Conservation (phyloP, 768 basidiomycete species). For the Mycena crocata region DNA sequence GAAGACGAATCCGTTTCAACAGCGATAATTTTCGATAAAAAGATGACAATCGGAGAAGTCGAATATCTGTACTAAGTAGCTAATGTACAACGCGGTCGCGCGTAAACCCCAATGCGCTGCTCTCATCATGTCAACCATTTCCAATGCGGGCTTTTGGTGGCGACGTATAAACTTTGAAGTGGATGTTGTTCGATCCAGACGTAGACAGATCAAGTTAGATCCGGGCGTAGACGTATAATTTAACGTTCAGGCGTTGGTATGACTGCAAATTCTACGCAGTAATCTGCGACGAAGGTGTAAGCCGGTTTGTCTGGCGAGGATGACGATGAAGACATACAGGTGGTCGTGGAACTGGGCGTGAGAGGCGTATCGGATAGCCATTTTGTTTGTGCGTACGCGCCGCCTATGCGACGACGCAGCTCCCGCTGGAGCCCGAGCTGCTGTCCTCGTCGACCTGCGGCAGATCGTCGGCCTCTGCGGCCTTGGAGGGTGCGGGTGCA, state of each 20-base stretch:
- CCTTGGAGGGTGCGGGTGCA: conserved; percentile 7
- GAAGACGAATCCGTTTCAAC: neutral
- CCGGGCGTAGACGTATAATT: no score
- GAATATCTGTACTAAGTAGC: conserved; percentile 9
- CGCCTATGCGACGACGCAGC: conserved; percentile 25
- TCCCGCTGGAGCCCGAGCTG: conserved; percentile 22
- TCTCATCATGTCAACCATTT: conserved; percentile 18
- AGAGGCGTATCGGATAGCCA: no score
- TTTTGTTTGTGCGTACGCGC: no score
- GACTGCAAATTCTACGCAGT: neutral
- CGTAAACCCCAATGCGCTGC: conserved; percentile 13
- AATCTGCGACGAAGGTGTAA: neutral
- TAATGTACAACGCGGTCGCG: conserved; percentile 24
- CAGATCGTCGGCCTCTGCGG: conserved; percentile 18
- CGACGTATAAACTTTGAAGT: conserved; percentile 21
- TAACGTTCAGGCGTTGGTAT: neutral
- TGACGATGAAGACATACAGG: conserved; percentile 1
- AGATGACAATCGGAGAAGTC: conserved; percentile 13
- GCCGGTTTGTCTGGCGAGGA: neutral
- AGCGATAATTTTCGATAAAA: neutral
- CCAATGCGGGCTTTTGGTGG: conserved; percentile 28
- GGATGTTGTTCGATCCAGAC: no score
- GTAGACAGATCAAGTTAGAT: no score
- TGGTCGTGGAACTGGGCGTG: neutral
- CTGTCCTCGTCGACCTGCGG: conserved; percentile 29